Evolutionary conservation across 164 flowering plant species (phyloP).

Genomic region (Stephania yunnanensis): DNA sequence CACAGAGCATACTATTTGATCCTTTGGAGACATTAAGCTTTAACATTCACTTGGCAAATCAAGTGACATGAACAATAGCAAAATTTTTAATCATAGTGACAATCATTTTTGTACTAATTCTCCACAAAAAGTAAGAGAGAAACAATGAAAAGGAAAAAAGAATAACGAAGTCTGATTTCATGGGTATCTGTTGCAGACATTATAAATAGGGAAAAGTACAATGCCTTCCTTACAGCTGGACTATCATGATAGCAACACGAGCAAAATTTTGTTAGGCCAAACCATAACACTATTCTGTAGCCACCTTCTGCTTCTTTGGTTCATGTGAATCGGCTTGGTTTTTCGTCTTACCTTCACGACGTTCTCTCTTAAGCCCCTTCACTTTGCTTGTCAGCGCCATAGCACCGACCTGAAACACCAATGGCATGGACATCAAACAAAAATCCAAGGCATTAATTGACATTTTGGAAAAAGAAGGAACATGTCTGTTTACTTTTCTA

Average conservation of each 20-base stretch:
- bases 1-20: no score
- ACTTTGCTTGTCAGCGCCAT: slow-evolving; percentile 42
- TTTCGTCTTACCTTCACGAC: slow-evolving; percentile 65
- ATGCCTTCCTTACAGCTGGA: background rate
- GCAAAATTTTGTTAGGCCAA: background rate
- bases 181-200: background rate
- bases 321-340: slow-evolving; percentile 19
- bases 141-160: background rate
- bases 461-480: background rate
- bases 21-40: no score
- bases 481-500: no score
- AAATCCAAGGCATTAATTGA: background rate
- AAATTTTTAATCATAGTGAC: background rate
- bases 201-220: background rate
- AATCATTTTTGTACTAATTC: background rate
- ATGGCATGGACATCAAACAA: background rate
- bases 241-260: background rate
- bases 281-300: slow-evolving; percentile 15
- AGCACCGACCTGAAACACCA: slow-evolving; percentile 44
- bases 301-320: slow-evolving; percentile 49
- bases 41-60: background rate
- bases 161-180: background rate
- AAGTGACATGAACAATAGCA: background rate
- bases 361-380: slow-evolving; percentile 81
- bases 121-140: background rate